Evolutionary conservation across 805 yeast species (phyloP).

Genomic region (Saccharomyces mikatae): DNA sequence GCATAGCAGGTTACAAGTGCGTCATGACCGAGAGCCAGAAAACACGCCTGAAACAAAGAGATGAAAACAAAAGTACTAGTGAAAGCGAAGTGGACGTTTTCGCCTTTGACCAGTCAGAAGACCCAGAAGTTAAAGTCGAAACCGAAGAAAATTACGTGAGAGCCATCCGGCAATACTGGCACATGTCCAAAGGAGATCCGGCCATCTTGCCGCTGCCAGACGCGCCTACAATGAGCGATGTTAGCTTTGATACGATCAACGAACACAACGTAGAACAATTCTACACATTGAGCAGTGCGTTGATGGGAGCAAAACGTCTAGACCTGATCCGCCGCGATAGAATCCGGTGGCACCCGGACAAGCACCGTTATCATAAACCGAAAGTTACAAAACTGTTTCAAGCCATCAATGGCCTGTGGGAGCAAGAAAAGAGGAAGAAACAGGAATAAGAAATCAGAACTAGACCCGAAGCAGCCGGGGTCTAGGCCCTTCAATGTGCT

Average conservation of each 20-base stretch:
- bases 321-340: slow-evolving; percentile 35
- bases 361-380: slow-evolving; percentile 11
- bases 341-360: slow-evolving; percentile 67
- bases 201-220: not conserved
- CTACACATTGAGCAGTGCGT: not conserved
- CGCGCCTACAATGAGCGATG: not conserved
- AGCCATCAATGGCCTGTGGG: slow-evolving; percentile 35
- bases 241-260: not conserved
- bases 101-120: slow-evolving; percentile 1
- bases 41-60: not conserved
- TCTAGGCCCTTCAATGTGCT: slow-evolving; percentile 25
- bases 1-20: slow-evolving; percentile 14
- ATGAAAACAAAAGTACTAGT: not conserved
- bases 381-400: slow-evolving; percentile 38
- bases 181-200: not conserved
- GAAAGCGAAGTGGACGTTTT: not conserved
- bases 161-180: not conserved
- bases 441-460: not conserved
- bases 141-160: not conserved
- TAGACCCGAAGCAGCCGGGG: slow-evolving; percentile 4
- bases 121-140: not conserved
- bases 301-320: not conserved
- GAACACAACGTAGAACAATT: not conserved
- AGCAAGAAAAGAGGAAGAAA: slow-evolving; percentile 6
- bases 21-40: slow-evolving; percentile 7